These are phyloP conservation scores for Manihot esculenta DNA, from an alignment of 441 rosid species.

Conservation along the genomic window DNA sequence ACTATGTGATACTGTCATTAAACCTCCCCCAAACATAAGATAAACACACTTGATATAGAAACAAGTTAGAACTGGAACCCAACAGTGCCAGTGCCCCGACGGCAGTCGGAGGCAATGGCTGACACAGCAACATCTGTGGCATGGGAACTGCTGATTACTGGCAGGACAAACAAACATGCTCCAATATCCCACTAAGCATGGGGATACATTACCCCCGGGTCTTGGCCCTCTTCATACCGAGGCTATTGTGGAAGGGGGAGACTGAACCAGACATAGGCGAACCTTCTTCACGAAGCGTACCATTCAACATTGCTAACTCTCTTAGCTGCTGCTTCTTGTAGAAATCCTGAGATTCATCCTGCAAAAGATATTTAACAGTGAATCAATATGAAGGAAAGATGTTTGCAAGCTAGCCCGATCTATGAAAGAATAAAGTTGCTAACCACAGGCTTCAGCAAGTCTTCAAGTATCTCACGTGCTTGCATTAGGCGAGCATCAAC, in stretches of 20 bases:
- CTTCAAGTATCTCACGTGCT: constrained; percentile 92
- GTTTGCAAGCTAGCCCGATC: neutral
- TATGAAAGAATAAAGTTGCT: constrained; percentile 20
- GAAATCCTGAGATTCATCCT: constrained; percentile 96
- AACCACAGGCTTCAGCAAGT: constrained; percentile 89
- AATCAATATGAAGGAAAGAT: neutral
- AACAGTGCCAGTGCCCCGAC: constrained; percentile 47
- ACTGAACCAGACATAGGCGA: constrained; percentile 95
- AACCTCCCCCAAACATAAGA: constrained; percentile 33
- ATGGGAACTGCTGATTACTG: constrained; percentile 36
- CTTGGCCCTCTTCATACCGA: constrained; percentile 97
- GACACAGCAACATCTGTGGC: constrained; percentile 32
- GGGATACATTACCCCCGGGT: constrained; percentile 58
- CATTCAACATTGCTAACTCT: constrained; percentile 92
- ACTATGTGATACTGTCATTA: constrained; percentile 28
- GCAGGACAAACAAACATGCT: constrained; percentile 39
- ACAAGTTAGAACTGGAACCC: constrained; percentile 49
- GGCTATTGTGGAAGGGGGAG: constrained; percentile 90
- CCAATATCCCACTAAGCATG: constrained; percentile 27
- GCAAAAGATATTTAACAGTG: neutral
- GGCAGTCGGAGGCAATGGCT: constrained; percentile 43
- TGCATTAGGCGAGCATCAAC: constrained; percentile 90
- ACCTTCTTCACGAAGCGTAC: constrained; percentile 90
- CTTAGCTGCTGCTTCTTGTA: constrained; percentile 96
- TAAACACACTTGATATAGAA: constrained; percentile 43